These are phyloP conservation scores for Stellera chamaejasme DNA, from an alignment of 345 rosid species.

Conservation along the genomic window DNA sequence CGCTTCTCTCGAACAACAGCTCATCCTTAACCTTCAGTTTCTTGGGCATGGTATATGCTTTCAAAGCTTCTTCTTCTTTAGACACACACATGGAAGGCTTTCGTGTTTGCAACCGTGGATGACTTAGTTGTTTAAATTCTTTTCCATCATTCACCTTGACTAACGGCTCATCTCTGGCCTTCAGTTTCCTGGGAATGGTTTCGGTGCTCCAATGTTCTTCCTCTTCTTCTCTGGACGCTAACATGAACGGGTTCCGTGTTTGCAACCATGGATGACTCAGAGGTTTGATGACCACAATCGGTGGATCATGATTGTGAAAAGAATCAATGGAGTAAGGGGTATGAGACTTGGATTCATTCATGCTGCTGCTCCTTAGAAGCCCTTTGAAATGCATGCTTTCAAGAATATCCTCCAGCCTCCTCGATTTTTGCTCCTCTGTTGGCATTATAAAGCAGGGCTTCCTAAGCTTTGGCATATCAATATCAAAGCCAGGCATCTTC, in stretches of 20 bases:
- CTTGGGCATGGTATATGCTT: slow-evolving; percentile 15
- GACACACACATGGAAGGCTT: slow-evolving; percentile 13
- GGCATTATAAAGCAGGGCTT: slow-evolving; percentile 21
- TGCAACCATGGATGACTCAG: slow-evolving; percentile 15
- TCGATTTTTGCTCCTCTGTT: slow-evolving; percentile 18
- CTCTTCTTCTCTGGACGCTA: slow-evolving; percentile 16
- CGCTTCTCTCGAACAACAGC: slow-evolving; percentile 21
- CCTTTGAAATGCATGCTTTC: slow-evolving; percentile 40
- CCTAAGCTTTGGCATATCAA: slow-evolving; percentile 26
- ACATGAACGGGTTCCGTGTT: slow-evolving; percentile 18
- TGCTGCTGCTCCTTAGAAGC: slow-evolving; percentile 24
- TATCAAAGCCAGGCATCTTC: slow-evolving; percentile 23
- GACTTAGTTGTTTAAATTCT: slow-evolving; percentile 33
- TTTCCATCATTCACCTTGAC: too few species aligned
- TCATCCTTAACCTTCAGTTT: slow-evolving; percentile 29
- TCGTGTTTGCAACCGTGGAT: slow-evolving; percentile 16
- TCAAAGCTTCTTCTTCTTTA: slow-evolving; percentile 9
- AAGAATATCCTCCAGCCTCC: slow-evolving; percentile 39
- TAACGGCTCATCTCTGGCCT: not conserved
- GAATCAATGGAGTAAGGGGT: slow-evolving; percentile 14
- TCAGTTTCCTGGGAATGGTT: slow-evolving; percentile 11
- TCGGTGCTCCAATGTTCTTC: slow-evolving; percentile 5
- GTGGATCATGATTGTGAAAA: slow-evolving; percentile 21
- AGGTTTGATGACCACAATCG: slow-evolving; percentile 66
- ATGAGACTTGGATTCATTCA: slow-evolving; percentile 12